Base-by-base conservation (phyloP, 495 filamentous ascomycete genomes). In the Lasiosphaeria ovina region DNA sequence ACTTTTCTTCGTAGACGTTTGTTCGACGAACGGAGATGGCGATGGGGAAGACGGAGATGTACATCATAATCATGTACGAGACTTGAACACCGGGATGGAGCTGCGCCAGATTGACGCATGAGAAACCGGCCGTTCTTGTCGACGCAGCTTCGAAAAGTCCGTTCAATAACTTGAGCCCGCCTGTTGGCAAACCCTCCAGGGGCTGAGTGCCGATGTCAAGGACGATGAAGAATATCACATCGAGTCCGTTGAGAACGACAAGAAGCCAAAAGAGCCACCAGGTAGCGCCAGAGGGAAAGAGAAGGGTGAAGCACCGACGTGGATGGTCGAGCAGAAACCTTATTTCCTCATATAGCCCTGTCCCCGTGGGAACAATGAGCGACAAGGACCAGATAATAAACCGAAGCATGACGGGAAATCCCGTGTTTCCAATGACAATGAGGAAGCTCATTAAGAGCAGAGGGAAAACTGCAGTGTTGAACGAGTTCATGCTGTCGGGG, bases 1-100 rank as follows among this genome's bases (percentile, higher is more conserved):
- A 93, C 66, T 89, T 89, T 70, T 98, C 93, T 73, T 98, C 93
- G 78, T 98, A 98, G 9, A 97, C 93, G 72, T 98, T 98, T 40
- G 93, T 97, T 54, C 90, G 83, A 59, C 93, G 89, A 66, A 97
- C 85, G 34, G 89, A 93, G 59, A 98, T 97, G 62, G 93, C 93
- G 65, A 97, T 93, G 33, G 93, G 93, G 66, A 96, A 91, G 45
- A 96, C 90, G 51, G 93, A 96, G 62, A 98, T 98, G 72, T 98
- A 98, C 93, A 98, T 98, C 93, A 98, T 98, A 74, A 98, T 86
- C 74, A 97, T 74, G 77, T 96, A 97, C 16, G 92, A 96, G 4
- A 94, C 89, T 68, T 98, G 93, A 11, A 97, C 91, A 2, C 88
- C 93, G 0, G 93, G 93, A 66, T 97, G 93, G 12, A 98, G 79